Evolutionary conservation across 1,139 yeast genomes (phyloP).

Genomic region (Kurtzmaniella quercitrusa): DNA sequence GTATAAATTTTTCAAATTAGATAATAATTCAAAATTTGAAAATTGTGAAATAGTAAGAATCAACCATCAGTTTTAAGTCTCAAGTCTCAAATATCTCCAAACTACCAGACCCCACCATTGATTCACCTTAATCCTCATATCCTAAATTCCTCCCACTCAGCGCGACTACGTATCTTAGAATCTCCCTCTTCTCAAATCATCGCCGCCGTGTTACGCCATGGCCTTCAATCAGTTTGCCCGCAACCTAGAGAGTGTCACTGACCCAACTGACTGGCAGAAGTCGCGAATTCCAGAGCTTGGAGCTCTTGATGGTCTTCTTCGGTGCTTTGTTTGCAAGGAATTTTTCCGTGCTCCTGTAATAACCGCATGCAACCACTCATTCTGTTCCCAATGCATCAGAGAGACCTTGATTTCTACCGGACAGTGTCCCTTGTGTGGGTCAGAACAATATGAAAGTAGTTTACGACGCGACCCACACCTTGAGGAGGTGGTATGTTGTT

Average conservation of each 20-base stretch:
- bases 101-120: too few species aligned
- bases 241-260: conserved; percentile 37
- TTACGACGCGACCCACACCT: conserved; percentile 65
- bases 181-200: too few species aligned
- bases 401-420: conserved; percentile 57
- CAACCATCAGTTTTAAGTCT: too few species aligned
- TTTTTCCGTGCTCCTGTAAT: conserved; percentile 76
- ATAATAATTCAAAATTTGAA: background rate
- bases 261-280: conserved; percentile 66
- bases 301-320: conserved; percentile 63
- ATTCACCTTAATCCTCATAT: too few species aligned
- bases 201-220: conserved; percentile 6
- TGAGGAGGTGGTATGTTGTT: conserved; percentile 68
- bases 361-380: conserved; percentile 85
- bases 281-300: conserved; percentile 53
- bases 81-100: too few species aligned
- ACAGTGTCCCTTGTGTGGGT: conserved; percentile 77
- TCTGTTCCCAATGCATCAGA: conserved; percentile 87
- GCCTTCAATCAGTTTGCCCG: conserved; percentile 13
- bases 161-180: too few species aligned
- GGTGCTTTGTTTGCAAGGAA: conserved; percentile 94
- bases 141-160: too few species aligned
- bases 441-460: conserved; percentile 67
- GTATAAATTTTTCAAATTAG: background rate
- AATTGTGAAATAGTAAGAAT: background rate